Evolutionary conservation across 169 alveolate species (phyloP), one percentile per base, ranked within the genome.

Genomic region (Babesia ovata): DNA sequence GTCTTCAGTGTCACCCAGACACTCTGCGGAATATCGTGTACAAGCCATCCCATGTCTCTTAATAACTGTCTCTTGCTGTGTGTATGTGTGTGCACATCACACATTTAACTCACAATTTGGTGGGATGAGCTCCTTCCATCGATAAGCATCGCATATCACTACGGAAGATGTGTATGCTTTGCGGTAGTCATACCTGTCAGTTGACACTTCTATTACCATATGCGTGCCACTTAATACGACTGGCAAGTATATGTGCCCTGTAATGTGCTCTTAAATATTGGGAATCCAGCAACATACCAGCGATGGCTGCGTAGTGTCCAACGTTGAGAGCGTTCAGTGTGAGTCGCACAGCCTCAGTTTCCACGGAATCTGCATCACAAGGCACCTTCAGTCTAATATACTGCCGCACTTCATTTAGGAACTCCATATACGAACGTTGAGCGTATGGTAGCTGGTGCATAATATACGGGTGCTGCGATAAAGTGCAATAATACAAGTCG

Each of bases 231-330:
- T 57, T 71, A 79, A 13, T 19, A 79, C 65, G 14, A 79, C 22
- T 14, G 82, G 87, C 22, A 52, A 21, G 84, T 71, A 79, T 13
- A 79, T 10, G 33, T 79, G 87, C n/a, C 87, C 87, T 79, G 14
- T n/a, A 21, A 14, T 36, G 22, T 4, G 12, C 21, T 11, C n/a
- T 24, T 7, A 28, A 10, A 14, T 44, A 4, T 52, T 19, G 10
- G 21, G n/a, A 6, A 49, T 16, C 42, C 36, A 6, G 7, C 21
- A 21, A 33, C 69, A 36, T 63, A 79, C 87, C 87, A 29, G 75
- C 61, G n/a, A 79, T 79, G 9, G 63, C 87, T n/a, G 79, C 70
- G 21, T 56, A 58, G 67, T 63, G 65, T 26, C 52, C 63, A 2
- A 79, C 65, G 17, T 62, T 26, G 16, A 79, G 57, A 19, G 60